A percentile compares a stretch with the other conserved stretches of the same genome.
These are phyloP conservation scores for Taxillus chinensis DNA, from an alignment of 164 flowering plant species.

Conservation along the genomic window DNA sequence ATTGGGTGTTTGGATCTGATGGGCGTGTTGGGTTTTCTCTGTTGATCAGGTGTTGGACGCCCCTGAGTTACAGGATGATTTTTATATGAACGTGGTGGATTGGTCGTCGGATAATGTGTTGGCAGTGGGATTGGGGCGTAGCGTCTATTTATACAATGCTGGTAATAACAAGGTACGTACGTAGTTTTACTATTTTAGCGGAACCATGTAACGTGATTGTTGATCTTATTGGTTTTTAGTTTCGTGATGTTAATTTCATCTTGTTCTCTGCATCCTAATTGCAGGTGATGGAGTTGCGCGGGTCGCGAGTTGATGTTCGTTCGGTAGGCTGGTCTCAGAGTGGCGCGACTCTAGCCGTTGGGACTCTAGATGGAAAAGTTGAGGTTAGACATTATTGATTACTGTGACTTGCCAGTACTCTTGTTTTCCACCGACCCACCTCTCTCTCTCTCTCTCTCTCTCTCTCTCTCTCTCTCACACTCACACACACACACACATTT, in stretches of 20 bases:
- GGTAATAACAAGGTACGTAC: conserved; percentile 80
- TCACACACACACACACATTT: too few species aligned
- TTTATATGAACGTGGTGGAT: conserved; percentile 87
- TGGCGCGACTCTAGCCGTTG: conserved; percentile 81
- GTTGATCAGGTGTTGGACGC: conserved; percentile 78
- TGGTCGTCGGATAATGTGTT: conserved; percentile 91
- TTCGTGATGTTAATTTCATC: not conserved
- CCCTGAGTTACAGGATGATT: conserved; percentile 95
- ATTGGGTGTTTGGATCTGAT: not conserved
- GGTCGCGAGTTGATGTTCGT: conserved; percentile 76
- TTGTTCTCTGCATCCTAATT: conserved; percentile 5
- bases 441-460: too few species aligned
- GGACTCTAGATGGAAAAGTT: conserved; percentile 73
- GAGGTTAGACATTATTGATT: conserved; percentile 40
- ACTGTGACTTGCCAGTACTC: too few species aligned
- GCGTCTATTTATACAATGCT: conserved; percentile 97
- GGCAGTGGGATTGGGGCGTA: conserved; percentile 89
- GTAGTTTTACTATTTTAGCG: not conserved
- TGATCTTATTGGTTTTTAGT: not conserved
- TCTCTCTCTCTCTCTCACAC: too few species aligned
- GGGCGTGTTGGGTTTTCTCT: not conserved
- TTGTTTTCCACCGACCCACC: too few species aligned
- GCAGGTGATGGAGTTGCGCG: conserved; percentile 89
- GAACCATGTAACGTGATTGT: not conserved
- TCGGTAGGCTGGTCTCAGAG: conserved; percentile 97